These are phyloP conservation scores for Lentinula detonsa DNA, from an alignment of 768 basidiomycete species.

Conservation along the genomic window DNA sequence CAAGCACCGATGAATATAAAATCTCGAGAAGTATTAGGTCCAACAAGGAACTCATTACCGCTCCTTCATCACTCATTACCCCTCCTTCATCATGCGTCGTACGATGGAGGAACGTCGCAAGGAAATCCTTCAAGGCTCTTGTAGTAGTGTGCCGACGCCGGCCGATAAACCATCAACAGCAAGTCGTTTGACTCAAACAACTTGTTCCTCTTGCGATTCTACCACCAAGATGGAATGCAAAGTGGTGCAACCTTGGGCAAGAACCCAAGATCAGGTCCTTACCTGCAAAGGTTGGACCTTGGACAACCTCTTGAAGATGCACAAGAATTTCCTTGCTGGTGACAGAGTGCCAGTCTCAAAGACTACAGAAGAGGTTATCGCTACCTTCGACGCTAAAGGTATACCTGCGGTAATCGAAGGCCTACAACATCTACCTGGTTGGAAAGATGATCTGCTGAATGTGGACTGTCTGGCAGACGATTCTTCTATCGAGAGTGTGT, in stretches of 20 bases:
- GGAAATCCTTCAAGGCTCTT: background rate
- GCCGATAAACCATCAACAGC: background rate
- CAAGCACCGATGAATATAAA: no score
- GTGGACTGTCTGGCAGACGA: background rate
- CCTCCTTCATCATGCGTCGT: background rate
- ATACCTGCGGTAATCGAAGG: conserved; percentile 60
- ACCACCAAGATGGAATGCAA: background rate
- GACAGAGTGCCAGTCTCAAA: conserved; percentile 28
- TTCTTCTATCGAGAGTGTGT: background rate
- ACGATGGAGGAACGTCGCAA: background rate
- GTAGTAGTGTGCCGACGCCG: background rate
- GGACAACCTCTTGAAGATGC: conserved; percentile 27
- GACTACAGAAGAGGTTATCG: conserved; percentile 27
- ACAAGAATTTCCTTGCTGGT: conserved; percentile 36
- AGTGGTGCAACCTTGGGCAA: background rate
- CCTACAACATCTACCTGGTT: conserved; percentile 46
- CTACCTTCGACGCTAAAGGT: conserved; percentile 42
- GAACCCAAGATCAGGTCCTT: conserved; percentile 8
- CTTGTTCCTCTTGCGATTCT: background rate
- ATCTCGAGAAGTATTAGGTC: no score
- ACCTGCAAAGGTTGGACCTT: conserved; percentile 51
- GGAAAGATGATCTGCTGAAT: conserved; percentile 28
- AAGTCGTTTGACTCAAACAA: background rate
- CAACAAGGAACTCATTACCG: background rate
- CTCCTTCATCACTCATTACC: no score